These are phyloP conservation scores for Lachnum nothofagi DNA, from an alignment of 2,329 filamentous ascomycete species.

Conservation along the genomic window DNA sequence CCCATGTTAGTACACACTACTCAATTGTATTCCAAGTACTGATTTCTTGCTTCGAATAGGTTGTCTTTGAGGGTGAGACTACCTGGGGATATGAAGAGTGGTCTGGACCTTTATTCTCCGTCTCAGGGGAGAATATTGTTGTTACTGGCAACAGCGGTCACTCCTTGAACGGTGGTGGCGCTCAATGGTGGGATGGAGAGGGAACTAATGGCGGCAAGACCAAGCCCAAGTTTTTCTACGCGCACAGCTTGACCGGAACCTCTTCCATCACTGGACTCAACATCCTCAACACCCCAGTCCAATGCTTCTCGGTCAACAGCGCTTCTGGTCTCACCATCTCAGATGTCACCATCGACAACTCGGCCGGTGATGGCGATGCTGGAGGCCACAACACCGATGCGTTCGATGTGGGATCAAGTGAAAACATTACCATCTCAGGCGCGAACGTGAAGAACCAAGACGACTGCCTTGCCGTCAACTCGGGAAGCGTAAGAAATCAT, in stretches of 20 bases:
- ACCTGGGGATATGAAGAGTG: conserved; percentile 63
- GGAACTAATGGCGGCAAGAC: conserved; percentile 54
- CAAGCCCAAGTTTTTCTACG: conserved; percentile 61
- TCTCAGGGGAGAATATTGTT: conserved; percentile 24
- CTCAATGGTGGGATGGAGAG: conserved; percentile 52
- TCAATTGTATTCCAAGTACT: background rate
- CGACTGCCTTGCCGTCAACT: conserved; percentile 54
- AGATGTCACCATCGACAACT: conserved; percentile 53
- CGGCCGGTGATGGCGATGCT: conserved; percentile 43
- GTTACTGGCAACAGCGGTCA: conserved; percentile 25
- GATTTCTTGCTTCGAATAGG: conserved; percentile 21
- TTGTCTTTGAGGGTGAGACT: conserved; percentile 62
- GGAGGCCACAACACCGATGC: conserved; percentile 49
- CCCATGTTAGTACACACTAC: conserved; percentile 26
- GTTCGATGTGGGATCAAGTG: conserved; percentile 44
- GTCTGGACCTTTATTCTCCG: conserved; percentile 55
- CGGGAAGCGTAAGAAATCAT: conserved; percentile 35
- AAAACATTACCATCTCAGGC: conserved; percentile 43
- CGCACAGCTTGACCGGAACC: conserved; percentile 44
- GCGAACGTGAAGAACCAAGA: conserved; percentile 53
- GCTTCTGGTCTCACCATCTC: conserved; percentile 41
- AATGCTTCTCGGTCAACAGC: conserved; percentile 45
- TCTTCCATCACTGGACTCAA: conserved; percentile 47
- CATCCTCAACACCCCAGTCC: conserved; percentile 51
- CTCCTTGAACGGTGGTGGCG: conserved; percentile 44